Conservation (phyloP, 805 yeast genomes). For the Wickerhamomyces bovis region DNA sequence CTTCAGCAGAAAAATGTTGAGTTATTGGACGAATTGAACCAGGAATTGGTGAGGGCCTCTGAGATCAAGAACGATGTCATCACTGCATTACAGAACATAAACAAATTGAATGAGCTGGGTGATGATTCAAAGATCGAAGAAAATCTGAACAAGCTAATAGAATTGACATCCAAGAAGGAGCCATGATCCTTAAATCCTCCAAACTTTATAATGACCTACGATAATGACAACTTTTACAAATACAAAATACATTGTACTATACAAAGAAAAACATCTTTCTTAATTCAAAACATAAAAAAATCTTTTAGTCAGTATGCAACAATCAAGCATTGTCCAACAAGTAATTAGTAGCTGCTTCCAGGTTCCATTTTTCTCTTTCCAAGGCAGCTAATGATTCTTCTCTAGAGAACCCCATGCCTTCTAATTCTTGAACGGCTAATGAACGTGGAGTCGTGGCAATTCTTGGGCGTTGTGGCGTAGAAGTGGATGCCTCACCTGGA, state of each 20-base stretch:
- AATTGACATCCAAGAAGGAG: constrained; percentile 3
- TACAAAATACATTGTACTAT: neutral
- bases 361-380: constrained; percentile 60
- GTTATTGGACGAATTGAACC: constrained; percentile 12
- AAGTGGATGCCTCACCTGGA: neutral
- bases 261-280: neutral
- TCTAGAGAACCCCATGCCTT: constrained; percentile 83
- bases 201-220: neutral
- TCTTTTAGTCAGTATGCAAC: too few relatives aligned
- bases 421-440: constrained; percentile 66
- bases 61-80: constrained; percentile 6
- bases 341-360: constrained; percentile 83
- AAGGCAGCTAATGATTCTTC: constrained; percentile 64
- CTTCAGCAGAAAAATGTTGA: constrained; percentile 9
- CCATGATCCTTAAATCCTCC: neutral
- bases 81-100: constrained; percentile 6
- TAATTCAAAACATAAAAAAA: neutral
- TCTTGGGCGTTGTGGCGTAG: constrained; percentile 21
- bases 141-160: constrained; percentile 10
- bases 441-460: constrained; percentile 41
- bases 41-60: constrained; percentile 8
- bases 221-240: neutral
- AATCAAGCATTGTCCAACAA: constrained; percentile 69
- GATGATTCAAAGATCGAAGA: constrained; percentile 7
- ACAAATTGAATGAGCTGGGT: constrained; percentile 6